These are phyloP conservation scores for Cercospora janseana DNA, from an alignment of 2,329 filamentous ascomycete genomes.

Conservation along the genomic window DNA sequence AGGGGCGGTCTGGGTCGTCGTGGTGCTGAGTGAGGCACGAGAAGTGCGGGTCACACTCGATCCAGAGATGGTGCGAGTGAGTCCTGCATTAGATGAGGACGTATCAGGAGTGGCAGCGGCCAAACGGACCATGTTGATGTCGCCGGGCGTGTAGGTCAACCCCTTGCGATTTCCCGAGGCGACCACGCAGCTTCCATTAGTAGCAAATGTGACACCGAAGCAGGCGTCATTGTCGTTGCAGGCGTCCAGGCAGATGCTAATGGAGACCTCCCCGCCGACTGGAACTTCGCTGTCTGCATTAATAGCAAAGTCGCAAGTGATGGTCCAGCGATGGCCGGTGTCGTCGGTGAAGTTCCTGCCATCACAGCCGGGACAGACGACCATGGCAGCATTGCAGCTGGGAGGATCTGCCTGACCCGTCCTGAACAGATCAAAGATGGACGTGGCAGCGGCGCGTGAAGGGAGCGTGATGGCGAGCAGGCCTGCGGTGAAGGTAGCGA, in stretches of 20 bases:
- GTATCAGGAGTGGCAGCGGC: neutral
- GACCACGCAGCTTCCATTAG: slow-evolving; percentile 26
- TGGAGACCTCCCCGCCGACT: slow-evolving; percentile 17
- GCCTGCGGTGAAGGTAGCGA: slow-evolving; percentile 15
- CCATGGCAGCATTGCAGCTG: slow-evolving; percentile 13
- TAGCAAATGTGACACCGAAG: slow-evolving; percentile 28
- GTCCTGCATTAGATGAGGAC: slow-evolving; percentile 16
- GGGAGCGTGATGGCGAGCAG: slow-evolving; percentile 13
- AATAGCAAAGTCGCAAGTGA: slow-evolving; percentile 28
- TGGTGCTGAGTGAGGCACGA: slow-evolving; percentile 9
- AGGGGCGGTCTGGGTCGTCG: neutral
- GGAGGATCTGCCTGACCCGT: slow-evolving; percentile 12
- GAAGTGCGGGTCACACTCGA: slow-evolving; percentile 4
- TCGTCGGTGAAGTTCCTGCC: slow-evolving; percentile 25
- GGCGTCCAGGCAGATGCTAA: slow-evolving; percentile 27
- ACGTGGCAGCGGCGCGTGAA: slow-evolving; percentile 14
- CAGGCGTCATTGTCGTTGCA: slow-evolving; percentile 29
- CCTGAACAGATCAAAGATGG: slow-evolving; percentile 13
- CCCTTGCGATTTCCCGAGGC: slow-evolving; percentile 21
- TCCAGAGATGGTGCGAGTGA: slow-evolving; percentile 11
- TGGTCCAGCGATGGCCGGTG: slow-evolving; percentile 23
- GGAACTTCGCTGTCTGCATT: slow-evolving; percentile 17
- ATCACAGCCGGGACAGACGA: slow-evolving; percentile 29
- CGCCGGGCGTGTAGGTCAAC: slow-evolving; percentile 14
- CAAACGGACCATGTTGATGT: slow-evolving; percentile 20